phyloP scores from a whole-genome alignment of 2,329 filamentous ascomycete genomes.

The Alternaria hordeiaustralica region DNA sequence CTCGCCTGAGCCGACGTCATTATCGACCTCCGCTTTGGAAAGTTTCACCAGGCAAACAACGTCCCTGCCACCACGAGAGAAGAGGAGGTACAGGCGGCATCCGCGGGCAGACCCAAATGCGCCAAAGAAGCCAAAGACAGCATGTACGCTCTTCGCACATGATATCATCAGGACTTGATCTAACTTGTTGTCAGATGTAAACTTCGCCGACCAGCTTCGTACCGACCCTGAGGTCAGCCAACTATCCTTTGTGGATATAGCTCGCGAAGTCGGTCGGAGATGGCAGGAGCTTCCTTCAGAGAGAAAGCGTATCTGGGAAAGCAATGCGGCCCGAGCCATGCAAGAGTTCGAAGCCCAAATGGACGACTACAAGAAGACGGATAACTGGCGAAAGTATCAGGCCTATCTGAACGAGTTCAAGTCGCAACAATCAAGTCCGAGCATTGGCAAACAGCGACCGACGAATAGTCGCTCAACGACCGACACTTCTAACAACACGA shows the following conservation, averaged over 20 bases:
- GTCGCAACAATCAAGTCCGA: constrained; percentile 30
- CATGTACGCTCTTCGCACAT: constrained; percentile 34
- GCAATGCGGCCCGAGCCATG: constrained; percentile 46
- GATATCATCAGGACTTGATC: neutral
- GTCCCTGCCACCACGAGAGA: constrained; percentile 36
- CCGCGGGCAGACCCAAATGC: constrained; percentile 46
- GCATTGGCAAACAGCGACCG: constrained; percentile 25
- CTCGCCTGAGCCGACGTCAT: constrained; percentile 25
- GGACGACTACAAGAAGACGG: constrained; percentile 50
- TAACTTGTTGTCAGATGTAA: constrained; percentile 43
- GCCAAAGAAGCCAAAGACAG: constrained; percentile 51
- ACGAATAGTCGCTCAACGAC: constrained; percentile 29
- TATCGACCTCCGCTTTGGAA: constrained; percentile 42
- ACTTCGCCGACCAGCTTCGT: constrained; percentile 50
- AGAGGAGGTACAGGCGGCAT: constrained; percentile 48
- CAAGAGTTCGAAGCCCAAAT: constrained; percentile 49
- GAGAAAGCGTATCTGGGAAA: constrained; percentile 48
- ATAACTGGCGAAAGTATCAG: constrained; percentile 47
- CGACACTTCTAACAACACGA: constrained; percentile 31
- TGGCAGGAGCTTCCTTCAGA: constrained; percentile 48
- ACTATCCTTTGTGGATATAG: constrained; percentile 49
- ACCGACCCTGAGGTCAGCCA: constrained; percentile 43
- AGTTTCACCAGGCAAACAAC: constrained; percentile 30
- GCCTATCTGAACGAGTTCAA: constrained; percentile 46
- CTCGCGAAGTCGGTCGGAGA: constrained; percentile 46